Conservation (phyloP, 2,329 filamentous ascomycete species). For the Ambrosiella xylebori region DNA sequence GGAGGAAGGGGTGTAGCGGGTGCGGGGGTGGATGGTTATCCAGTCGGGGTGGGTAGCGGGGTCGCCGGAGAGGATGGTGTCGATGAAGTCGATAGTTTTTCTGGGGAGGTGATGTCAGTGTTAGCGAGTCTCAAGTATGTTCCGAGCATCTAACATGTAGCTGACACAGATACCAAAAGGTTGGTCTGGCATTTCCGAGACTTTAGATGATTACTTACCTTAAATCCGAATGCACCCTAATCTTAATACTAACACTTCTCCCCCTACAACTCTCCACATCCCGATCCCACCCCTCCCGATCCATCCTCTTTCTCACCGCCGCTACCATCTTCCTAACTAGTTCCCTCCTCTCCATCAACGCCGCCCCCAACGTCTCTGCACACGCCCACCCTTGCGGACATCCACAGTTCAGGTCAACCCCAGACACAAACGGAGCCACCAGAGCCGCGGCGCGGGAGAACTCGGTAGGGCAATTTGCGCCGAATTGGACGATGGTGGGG, state of each 20-base stretch:
- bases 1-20: slow-evolving; percentile 40
- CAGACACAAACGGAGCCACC: slow-evolving; percentile 42
- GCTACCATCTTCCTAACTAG: slow-evolving; percentile 49
- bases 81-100: slow-evolving; percentile 43
- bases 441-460: slow-evolving; percentile 45
- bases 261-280: slow-evolving; percentile 28
- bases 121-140: neutral
- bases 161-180: neutral
- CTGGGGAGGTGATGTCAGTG: slow-evolving; percentile 17
- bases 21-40: slow-evolving; percentile 54
- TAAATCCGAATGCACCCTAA: slow-evolving; percentile 48
- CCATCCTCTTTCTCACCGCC: slow-evolving; percentile 35
- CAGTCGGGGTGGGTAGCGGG: slow-evolving; percentile 39
- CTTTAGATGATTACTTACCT: slow-evolving; percentile 21
- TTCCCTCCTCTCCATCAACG: slow-evolving; percentile 48
- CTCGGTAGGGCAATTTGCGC: slow-evolving; percentile 42
- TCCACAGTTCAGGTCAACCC: slow-evolving; percentile 55
- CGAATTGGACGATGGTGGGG: slow-evolving; percentile 51
- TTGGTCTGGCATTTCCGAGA: neutral
- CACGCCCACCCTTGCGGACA: slow-evolving; percentile 60
- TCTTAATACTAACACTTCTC: slow-evolving; percentile 51
- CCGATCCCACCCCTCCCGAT: slow-evolving; percentile 33
- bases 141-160: too few relatives aligned
- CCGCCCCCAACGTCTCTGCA: slow-evolving; percentile 48
- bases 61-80: slow-evolving; percentile 39